Percentiles rank a stretch among this genome's conserved stretches.
These are phyloP conservation scores for Vitrella brassicaformis DNA, from an alignment of 73 alveolate species.

Conservation along the genomic window DNA sequence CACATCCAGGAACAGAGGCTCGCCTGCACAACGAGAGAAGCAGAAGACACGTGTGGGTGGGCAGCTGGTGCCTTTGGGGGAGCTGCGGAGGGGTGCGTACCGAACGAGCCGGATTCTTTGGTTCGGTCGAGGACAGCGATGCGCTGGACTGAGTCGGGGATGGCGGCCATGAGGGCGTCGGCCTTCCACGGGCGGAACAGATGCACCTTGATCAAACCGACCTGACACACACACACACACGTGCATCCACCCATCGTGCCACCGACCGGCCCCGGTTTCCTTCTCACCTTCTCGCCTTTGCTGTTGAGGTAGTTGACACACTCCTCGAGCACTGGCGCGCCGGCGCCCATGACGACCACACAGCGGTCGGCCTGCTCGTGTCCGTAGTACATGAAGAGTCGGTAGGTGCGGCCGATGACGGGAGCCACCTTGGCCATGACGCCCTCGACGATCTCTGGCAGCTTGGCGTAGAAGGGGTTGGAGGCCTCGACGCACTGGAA, in stretches of 20 bases:
- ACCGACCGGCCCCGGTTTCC: too few species aligned
- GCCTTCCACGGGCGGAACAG: constrained; percentile 37
- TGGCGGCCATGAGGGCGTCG: constrained; percentile 9
- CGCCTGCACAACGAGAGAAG: too few species aligned
- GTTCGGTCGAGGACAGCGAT: constrained; percentile 32
- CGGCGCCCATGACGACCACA: background rate
- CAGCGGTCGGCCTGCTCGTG: background rate
- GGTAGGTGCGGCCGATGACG: background rate
- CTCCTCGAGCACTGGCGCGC: background rate
- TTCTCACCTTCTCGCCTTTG: too few species aligned
- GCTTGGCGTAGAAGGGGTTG: constrained; percentile 14
- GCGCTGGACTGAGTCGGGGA: constrained; percentile 16
- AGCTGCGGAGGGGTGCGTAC: too few species aligned
- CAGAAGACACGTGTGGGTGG: too few species aligned
- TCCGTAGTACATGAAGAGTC: background rate
- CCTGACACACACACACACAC: background rate
- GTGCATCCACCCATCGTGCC: too few species aligned
- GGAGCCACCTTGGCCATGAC: background rate
- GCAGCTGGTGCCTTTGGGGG: too few species aligned
- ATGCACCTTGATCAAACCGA: constrained; percentile 21
- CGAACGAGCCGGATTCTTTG: constrained; percentile 27
- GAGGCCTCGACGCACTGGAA: constrained; percentile 34
- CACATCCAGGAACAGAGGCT: constrained; percentile 28
- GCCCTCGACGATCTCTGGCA: background rate
- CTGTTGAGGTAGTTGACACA: too few species aligned